Evolutionary conservation across 495 filamentous ascomycete species (phyloP), one percentile per base, ranked within the genome.

Genomic region (Paragyromitra xinjiangensis): DNA sequence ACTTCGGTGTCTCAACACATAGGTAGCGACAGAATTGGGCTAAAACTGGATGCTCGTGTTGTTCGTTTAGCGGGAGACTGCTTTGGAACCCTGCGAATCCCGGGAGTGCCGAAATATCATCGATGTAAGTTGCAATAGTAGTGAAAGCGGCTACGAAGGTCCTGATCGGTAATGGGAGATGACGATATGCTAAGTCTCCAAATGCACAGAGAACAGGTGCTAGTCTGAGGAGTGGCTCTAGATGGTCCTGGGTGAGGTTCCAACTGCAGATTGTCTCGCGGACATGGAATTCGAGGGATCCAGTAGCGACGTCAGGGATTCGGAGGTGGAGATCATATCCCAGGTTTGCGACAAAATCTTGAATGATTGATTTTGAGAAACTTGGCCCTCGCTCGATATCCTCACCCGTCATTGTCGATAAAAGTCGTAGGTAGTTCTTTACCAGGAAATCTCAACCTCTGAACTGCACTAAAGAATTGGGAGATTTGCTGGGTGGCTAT

Each of bases 281-380:
- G 14, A 63, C 16, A n/a, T 63, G 29, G 4, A 29, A 8, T 4
- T 39, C 29, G 7, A 63, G 59, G 24, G 58, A 26, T 5, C 51
- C 51, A n/a, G 51, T 55, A n/a, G 51, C 2, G 19, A 19, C 0
- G 14, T 2, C 8, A 26, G 51, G 19, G 6, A 2, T n/a, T 6
- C 16, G 59, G 40, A 63, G 29, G 14, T n/a, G 16, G 44, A 48
- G 16, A 16, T 48, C 44, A 16, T 19, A 42, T 6, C 59, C 59
- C 7, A 63, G 29, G 29, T 6, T 6, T 12, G 59, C 14, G 59
- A 63, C 29, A 8, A 63, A 63, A 14, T 63, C 37, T 22, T 40
- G 59, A 29, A 63, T 63, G n/a, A 63, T 63, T 12, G 59, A 63
- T 42, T 63, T 63, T 7, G 59, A 63, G 59, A 63, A 63, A 48